phyloP scores from a whole-genome alignment of 2,329 filamentous ascomycete species.

The Trichoderma semiorbis region DNA sequence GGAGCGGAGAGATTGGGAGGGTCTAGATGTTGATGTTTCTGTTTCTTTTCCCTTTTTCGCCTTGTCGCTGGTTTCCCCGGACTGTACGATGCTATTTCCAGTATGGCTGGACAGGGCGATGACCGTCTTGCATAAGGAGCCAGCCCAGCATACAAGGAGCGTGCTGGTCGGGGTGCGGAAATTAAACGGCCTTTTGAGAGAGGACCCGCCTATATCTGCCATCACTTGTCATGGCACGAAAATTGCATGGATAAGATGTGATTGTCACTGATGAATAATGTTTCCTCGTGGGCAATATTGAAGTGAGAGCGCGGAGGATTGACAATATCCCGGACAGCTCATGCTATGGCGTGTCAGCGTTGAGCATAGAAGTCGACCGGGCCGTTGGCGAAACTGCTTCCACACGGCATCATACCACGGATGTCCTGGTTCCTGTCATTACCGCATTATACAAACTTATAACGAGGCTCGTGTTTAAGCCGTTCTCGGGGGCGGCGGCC shows the following conservation, averaged over 20 bases:
- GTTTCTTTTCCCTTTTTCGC: neutral
- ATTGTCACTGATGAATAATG: neutral
- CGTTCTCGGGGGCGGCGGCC: neutral
- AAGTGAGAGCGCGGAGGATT: neutral
- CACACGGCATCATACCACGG: neutral
- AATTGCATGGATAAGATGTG: neutral
- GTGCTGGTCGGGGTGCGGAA: neutral
- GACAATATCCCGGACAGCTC: neutral
- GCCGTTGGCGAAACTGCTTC: neutral
- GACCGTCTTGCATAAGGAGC: neutral
- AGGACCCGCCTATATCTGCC: neutral
- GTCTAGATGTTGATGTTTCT: neutral
- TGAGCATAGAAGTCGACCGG: neutral
- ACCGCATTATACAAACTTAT: neutral
- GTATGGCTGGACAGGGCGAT: neutral
- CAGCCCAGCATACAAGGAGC: neutral
- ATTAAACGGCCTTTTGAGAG: neutral
- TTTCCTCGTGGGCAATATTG: neutral
- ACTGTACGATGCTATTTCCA: constrained; percentile 1
- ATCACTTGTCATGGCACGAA: neutral
- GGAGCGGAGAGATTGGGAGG: neutral
- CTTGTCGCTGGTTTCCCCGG: neutral
- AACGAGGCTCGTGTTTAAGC: neutral
- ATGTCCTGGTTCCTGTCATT: neutral
- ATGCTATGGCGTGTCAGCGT: neutral